Base-by-base conservation (phyloP, 1,139 yeast species). In the Candida pseudocylindracea region DNA sequence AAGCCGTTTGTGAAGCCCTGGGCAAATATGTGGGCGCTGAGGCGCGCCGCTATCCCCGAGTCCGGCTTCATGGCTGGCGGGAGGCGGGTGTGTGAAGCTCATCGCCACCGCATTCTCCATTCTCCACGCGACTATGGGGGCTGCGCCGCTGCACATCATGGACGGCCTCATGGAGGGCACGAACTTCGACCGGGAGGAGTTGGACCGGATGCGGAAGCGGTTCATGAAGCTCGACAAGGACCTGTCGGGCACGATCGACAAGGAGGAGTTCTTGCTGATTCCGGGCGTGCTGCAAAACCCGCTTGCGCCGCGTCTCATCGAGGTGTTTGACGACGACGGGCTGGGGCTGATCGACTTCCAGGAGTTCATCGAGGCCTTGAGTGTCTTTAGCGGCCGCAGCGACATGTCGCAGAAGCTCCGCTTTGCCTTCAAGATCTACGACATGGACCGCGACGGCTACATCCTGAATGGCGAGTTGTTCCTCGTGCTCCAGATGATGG, bases 181-280 rank as follows among this genome's bases (percentile, higher is more conserved):
- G n/a, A 72, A 72, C 51, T 76, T 81, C 49, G 85, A 79, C 38
- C 65, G 75, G 34, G 94, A 81, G 41, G 99, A 91, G 48, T 78
- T 91, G 34, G 93, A 85, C 48, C 63, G 98, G 38, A 60, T 91
- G 39, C 69, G 93, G 39, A 83, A 83, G 48, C 60, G 98, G 41
- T 91, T 91, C 51, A 79, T 85, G 92, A 91, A 91, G 49, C 59
- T 91, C 34, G 99, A 91, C 51, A 73, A 76, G 40, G 96, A 91
- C 50, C 76, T 85, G 34, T 72, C 85, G 3, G 98, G 98, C 1
- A 73, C 93, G 13, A 79, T 91, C 31, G 96, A 88, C 39, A 76
- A 76, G 42, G 72, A 70, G 33, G 98, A 91, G 53, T 88, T 91
- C 46, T 60, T 85, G 45, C 70, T 85, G 2, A 85, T 91, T 32